Percentiles rank a stretch among this genome's conserved stretches.
These are phyloP conservation scores for Psilocybe sp. DNA, from an alignment of 768 basidiomycete genomes.

Conservation along the genomic window DNA sequence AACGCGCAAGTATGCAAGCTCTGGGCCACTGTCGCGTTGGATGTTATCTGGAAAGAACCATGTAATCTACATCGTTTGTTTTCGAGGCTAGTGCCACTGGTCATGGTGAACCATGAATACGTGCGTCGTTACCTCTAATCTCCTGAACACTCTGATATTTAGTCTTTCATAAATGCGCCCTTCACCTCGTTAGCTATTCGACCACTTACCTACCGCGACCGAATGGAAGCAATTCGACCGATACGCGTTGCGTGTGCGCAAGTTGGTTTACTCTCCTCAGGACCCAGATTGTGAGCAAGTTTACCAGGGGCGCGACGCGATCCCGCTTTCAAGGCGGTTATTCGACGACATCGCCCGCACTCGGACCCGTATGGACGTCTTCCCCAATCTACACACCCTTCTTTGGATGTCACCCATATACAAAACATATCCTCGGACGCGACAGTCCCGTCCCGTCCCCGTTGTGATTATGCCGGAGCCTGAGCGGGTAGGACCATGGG, in stretches of 20 bases:
- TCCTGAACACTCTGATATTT: too few species aligned
- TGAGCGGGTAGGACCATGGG: not conserved
- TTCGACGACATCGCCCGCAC: conserved; percentile 60
- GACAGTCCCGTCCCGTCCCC: too few species aligned
- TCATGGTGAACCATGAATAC: conserved; percentile 17
- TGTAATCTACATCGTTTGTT: conserved; percentile 44
- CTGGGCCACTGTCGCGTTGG: conserved; percentile 59
- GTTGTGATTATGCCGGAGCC: too few species aligned
- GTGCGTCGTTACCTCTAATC: conserved; percentile 18
- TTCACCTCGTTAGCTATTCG: conserved; percentile 46
- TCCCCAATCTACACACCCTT: conserved; percentile 53
- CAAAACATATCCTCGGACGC: too few species aligned
- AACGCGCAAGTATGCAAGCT: conserved; percentile 55
- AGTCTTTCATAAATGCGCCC: too few species aligned
- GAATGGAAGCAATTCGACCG: conserved; percentile 58
- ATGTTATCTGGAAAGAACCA: conserved; percentile 57
- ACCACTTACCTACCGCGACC: conserved; percentile 34
- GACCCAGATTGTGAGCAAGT: too few species aligned
- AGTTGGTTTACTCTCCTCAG: conserved; percentile 17
- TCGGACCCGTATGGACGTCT: conserved; percentile 46
- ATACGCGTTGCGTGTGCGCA: conserved; percentile 51
- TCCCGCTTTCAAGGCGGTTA: conserved; percentile 28
- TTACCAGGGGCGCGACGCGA: conserved; percentile 6
- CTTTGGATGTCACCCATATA: conserved; percentile 33
- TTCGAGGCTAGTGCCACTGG: conserved; percentile 45